Conservation (phyloP, 805 yeast genomes). For the Candida peoriensis region DNA sequence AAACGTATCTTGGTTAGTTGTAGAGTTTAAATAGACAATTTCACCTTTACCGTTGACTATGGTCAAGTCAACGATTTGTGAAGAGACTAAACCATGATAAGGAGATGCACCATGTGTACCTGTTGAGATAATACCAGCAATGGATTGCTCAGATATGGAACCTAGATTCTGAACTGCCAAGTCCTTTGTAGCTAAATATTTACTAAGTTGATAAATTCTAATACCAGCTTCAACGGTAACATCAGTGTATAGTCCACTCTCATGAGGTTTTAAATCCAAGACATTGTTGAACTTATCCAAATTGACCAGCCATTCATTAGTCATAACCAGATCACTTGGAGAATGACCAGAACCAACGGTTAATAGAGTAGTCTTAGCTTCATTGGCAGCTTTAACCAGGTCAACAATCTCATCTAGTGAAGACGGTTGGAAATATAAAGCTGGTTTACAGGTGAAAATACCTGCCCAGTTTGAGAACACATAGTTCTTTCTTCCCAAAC, state of each 20-base stretch:
- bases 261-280: slow-evolving; percentile 39
- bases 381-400: slow-evolving; percentile 63
- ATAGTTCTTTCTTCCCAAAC: slow-evolving; percentile 29
- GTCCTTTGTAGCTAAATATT: slow-evolving; percentile 53
- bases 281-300: slow-evolving; percentile 70
- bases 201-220: slow-evolving; percentile 69
- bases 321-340: slow-evolving; percentile 87
- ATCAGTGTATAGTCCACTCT: slow-evolving; percentile 71
- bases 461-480: slow-evolving; percentile 72
- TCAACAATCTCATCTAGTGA: slow-evolving; percentile 60
- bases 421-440: slow-evolving; percentile 72
- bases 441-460: slow-evolving; percentile 75
- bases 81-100: slow-evolving; percentile 84
- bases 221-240: slow-evolving; percentile 94
- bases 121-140: slow-evolving; percentile 94
- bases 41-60: slow-evolving; percentile 76
- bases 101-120: slow-evolving; percentile 97
- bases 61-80: slow-evolving; percentile 76
- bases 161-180: slow-evolving; percentile 89
- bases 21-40: slow-evolving; percentile 40
- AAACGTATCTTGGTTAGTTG: slow-evolving; percentile 66
- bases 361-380: slow-evolving; percentile 59
- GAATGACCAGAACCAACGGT: slow-evolving; percentile 94
- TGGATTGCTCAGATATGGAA: slow-evolving; percentile 87
- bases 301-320: slow-evolving; percentile 82